These are phyloP conservation scores for Epithele typhae DNA, from an alignment of 768 basidiomycete species.

Conservation along the genomic window DNA sequence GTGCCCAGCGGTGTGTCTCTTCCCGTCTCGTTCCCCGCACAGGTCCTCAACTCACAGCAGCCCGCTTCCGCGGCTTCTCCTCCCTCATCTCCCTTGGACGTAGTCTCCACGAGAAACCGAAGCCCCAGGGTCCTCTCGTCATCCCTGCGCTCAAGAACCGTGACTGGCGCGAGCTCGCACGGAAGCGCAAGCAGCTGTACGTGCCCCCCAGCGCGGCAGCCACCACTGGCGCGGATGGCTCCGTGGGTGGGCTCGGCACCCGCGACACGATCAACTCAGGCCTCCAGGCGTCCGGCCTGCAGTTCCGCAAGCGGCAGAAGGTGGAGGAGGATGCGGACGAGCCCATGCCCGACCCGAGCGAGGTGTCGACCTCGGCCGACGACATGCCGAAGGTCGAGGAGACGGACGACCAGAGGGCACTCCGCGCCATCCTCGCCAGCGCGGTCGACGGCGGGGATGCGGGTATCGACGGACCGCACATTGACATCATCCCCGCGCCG, in stretches of 20 bases:
- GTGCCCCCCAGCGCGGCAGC: slow-evolving; percentile 61
- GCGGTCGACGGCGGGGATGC: slow-evolving; percentile 37
- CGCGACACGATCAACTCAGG: slow-evolving; percentile 75
- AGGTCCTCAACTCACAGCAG: slow-evolving; percentile 77
- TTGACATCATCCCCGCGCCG: slow-evolving; percentile 54
- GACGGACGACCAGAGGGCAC: slow-evolving; percentile 75
- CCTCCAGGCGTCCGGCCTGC: slow-evolving; percentile 65
- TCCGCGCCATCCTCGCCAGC: slow-evolving; percentile 72
- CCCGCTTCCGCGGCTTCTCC: slow-evolving; percentile 19
- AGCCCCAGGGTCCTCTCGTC: slow-evolving; percentile 62
- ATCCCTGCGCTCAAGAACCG: slow-evolving; percentile 84
- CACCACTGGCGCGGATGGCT: slow-evolving; percentile 60
- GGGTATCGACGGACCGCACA: slow-evolving; percentile 31
- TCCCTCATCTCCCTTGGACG: too few species aligned
- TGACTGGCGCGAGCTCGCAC: slow-evolving; percentile 84
- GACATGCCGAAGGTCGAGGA: slow-evolving; percentile 36
- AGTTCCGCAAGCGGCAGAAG: slow-evolving; percentile 36
- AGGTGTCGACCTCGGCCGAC: not conserved
- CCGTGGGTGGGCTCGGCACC: slow-evolving; percentile 74
- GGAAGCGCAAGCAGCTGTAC: slow-evolving; percentile 60
- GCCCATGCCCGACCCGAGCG: slow-evolving; percentile 12
- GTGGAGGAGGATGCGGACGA: slow-evolving; percentile 21
- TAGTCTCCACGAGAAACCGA: slow-evolving; percentile 44
- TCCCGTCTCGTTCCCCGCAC: slow-evolving; percentile 20
- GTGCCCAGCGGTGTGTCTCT: slow-evolving; percentile 80